phyloP scores from a whole-genome alignment of 192 early-diverging fungal genomes.

The Podila epicladia region DNA sequence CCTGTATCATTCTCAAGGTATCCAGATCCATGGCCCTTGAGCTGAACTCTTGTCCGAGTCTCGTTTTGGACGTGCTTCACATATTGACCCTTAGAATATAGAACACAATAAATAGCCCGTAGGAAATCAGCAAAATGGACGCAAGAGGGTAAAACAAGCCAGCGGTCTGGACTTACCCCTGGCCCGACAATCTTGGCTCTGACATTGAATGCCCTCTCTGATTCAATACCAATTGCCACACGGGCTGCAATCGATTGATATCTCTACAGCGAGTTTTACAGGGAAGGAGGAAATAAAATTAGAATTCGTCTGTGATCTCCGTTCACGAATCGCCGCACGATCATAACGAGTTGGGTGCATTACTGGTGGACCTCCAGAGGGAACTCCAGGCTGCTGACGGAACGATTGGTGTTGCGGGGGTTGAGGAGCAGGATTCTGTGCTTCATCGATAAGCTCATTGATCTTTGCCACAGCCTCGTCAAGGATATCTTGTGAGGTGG shows the following conservation, averaged over 20 bases:
- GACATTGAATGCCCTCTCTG: slow-evolving; percentile 80
- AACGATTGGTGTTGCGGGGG: slow-evolving; percentile 38
- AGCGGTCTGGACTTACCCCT: slow-evolving; percentile 46
- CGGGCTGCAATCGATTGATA: slow-evolving; percentile 68
- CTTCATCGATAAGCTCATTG: slow-evolving; percentile 77
- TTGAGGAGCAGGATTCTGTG: slow-evolving; percentile 49
- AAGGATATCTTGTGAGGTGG: slow-evolving; percentile 68
- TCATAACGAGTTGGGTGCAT: background rate
- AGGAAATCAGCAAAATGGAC: background rate
- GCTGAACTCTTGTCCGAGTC: slow-evolving; percentile 79
- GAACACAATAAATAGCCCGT: background rate
- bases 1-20: slow-evolving; percentile 72
- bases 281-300: background rate
- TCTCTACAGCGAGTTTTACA: slow-evolving; percentile 24
- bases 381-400: slow-evolving; percentile 10
- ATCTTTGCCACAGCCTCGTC: slow-evolving; percentile 79
- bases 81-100: slow-evolving; percentile 57
- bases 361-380: slow-evolving; percentile 34
- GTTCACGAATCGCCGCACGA: background rate
- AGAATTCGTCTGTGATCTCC: background rate
- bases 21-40: slow-evolving; percentile 88
- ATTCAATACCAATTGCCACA: slow-evolving; percentile 79
- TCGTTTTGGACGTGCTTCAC: slow-evolving; percentile 90
- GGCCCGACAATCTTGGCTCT: slow-evolving; percentile 91
- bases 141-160: background rate